Evolutionary conservation across 176 grass and related monocot genomes (phyloP).

Genomic region (Avena sativa): DNA sequence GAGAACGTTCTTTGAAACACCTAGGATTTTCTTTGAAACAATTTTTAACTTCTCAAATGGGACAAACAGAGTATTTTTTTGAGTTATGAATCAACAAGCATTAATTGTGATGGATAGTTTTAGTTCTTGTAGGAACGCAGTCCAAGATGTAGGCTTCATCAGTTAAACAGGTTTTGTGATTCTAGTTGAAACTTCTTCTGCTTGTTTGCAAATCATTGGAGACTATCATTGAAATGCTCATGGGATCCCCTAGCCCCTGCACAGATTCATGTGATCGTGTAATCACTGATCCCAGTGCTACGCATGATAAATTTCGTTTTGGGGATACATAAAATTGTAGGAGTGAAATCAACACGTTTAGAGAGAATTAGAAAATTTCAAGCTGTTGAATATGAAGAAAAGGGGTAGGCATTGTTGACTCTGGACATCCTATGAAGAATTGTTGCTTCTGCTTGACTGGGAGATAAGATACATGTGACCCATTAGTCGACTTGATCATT

Average conservation of each 20-base stretch:
- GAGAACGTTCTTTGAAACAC: neutral
- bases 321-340: neutral
- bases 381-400: neutral
- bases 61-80: constrained; percentile 3
- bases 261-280: neutral
- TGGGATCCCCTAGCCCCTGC: neutral
- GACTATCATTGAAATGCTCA: neutral
- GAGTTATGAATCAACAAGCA: neutral
- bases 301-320: constrained; percentile 1
- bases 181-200: constrained; percentile 33
- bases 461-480: constrained; percentile 5
- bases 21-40: neutral
- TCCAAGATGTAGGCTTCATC: constrained; percentile 7
- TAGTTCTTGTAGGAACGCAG: neutral
- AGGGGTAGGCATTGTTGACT: neutral
- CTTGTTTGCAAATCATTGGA: constrained; percentile 1
- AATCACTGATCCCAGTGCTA: constrained; percentile 8
- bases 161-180: constrained; percentile 6
- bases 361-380: neutral
- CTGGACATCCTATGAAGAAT: neutral
- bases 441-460: neutral
- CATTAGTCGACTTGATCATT: neutral
- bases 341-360: neutral
- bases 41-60: neutral
- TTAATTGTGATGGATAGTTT: neutral